phyloP scores from a whole-genome alignment of 768 basidiomycete species.

The Tricholoma saponaceum region DNA sequence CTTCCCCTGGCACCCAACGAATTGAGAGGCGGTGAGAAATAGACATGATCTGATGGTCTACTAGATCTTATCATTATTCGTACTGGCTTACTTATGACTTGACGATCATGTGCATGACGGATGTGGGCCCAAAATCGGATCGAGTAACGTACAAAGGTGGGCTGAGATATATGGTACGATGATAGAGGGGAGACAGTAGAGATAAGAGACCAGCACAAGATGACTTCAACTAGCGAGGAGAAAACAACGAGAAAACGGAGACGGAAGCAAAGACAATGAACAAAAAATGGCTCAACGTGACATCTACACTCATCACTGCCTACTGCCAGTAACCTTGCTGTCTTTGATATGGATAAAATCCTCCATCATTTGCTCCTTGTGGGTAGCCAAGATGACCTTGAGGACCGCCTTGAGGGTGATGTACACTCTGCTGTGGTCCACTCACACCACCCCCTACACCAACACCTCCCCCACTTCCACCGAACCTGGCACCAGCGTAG shows the following conservation, averaged over 20 bases:
- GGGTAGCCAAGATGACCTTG: conserved; percentile 61
- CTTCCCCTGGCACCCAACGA: conserved; percentile 28
- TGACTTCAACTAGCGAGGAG: background rate
- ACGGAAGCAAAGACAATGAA: conserved; percentile 9
- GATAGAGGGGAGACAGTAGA: conserved; percentile 10
- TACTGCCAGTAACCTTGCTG: conserved; percentile 65
- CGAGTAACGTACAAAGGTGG: conserved; percentile 19
- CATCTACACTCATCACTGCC: conserved; percentile 4
- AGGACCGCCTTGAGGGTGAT: conserved; percentile 42
- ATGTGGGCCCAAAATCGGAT: conserved; percentile 13
- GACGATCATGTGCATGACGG: conserved; percentile 6
- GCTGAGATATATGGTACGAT: conserved; percentile 20
- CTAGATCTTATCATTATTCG: background rate
- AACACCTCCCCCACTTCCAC: conserved; percentile 31
- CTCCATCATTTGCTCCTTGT: conserved; percentile 59
- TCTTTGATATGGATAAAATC: conserved; percentile 72
- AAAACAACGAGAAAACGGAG: conserved; percentile 3
- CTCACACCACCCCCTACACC: conserved; percentile 33
- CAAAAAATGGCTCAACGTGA: conserved; percentile 9
- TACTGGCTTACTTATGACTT: background rate
- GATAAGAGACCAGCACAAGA: conserved; percentile 4
- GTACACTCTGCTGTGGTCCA: conserved; percentile 38
- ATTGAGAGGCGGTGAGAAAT: conserved; percentile 23
- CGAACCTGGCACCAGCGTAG: conserved; percentile 45
- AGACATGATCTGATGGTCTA: background rate